Conservation (phyloP, 1,284 basidiomycete species). For the Taiwanofungus camphoratus region DNA sequence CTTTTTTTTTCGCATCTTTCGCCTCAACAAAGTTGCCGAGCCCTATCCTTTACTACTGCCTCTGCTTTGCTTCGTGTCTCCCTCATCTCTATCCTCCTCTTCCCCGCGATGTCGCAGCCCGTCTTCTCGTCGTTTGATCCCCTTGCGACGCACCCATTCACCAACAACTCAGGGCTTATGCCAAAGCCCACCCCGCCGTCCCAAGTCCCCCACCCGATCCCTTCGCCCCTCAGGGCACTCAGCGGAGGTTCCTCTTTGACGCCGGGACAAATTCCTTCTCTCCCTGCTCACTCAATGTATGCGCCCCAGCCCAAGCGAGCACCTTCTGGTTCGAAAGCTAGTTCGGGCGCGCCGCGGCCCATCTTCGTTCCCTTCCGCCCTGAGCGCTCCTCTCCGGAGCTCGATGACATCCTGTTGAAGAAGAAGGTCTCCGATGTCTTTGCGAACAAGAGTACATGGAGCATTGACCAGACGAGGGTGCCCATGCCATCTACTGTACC, state of each 20-base stretch:
- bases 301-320: conserved; percentile 24
- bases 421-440: conserved; percentile 33
- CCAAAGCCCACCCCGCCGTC: conserved; percentile 44
- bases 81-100: neutral
- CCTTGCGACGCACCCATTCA: conserved; percentile 56
- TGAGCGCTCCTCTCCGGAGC: conserved; percentile 51
- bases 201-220: conserved; percentile 37
- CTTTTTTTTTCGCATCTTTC: neutral
- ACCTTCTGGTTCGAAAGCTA: conserved; percentile 14
- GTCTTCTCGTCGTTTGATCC: conserved; percentile 49
- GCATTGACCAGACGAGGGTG: conserved; percentile 24
- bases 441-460: conserved; percentile 29
- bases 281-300: conserved; percentile 19
- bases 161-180: conserved; percentile 45
- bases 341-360: conserved; percentile 26
- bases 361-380: conserved; percentile 52
- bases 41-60: neutral
- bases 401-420: conserved; percentile 47
- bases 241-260: conserved; percentile 13
- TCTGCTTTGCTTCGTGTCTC: conserved; percentile 2
- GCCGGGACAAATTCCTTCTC: conserved; percentile 10
- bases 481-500: conserved; percentile 11
- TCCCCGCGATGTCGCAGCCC: conserved; percentile 28
- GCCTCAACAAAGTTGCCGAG: neutral
- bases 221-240: conserved; percentile 22